Evolutionary conservation across 1,139 yeast genomes (phyloP), one percentile per base, ranked within the genome.

Genomic region (Geotrichum cucujoidarum): DNA sequence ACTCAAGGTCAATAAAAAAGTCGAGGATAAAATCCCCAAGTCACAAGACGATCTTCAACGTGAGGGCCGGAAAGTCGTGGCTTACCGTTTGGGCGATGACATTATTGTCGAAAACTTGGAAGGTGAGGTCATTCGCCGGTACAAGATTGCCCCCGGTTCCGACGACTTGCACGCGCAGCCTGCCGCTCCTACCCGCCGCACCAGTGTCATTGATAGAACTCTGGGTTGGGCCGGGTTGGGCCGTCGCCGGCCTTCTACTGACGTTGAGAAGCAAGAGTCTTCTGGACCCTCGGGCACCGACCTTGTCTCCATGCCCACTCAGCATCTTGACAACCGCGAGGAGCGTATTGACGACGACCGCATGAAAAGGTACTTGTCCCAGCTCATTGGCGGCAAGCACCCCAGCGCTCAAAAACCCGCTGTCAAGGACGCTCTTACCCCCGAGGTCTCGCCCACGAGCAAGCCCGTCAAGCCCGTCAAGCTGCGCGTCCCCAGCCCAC

Each of bases 121-220:
- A 31, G 98, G 98, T 56, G 97, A 92, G 58, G 80, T 92, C 50
- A 73, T 92, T 40, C 78, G 95, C 60, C 75, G 95, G 51, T 92
- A 89, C 67, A 77, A 72, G 57, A 82, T 88, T 48, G 39, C 46
- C 8, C 18, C 21, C 18, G 31, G 33, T 20, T 48, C 38, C 10
- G 53, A 43, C 1, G 27, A 20, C 16, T 4, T 35, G 2, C 3
- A 10, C 8, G 16, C 38, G 13, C 18, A 20, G 10, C 10, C 27
- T 6, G 27, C 38, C 13, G 2, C 25, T 11, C 27, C n/a, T 11
- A 11, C 16, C 8, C 38, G 38, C 17, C n/a, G 32, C 32, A 33
- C 40, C 48, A 18, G 54, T 53, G n/a, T 35, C 16, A 34, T 60
- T 32, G 59, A 58, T 35, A 49, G 58, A 40, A 61, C 66, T 3